A percentile compares a stretch with the other conserved stretches of the same genome.
phyloP scores from a whole-genome alignment of 345 rosid species.

The Brassica incana region DNA sequence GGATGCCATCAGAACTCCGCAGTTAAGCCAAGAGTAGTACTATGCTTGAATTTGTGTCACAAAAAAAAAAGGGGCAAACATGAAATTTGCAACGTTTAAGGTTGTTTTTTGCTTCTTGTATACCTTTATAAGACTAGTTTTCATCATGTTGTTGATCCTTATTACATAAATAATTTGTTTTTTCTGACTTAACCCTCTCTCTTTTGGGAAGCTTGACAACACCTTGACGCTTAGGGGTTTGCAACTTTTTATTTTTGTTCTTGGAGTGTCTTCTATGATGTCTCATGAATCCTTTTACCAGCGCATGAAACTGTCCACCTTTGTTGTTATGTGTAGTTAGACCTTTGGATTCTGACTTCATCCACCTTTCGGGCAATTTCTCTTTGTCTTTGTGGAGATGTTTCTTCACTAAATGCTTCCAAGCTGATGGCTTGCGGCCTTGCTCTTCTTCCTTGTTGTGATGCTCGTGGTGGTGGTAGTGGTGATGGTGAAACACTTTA shows the following conservation, averaged over 20 bases:
- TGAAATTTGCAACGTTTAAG: background rate
- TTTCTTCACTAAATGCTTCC: slow-evolving; percentile 44
- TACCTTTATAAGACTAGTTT: background rate
- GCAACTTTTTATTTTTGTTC: slow-evolving; percentile 41
- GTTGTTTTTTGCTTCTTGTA: background rate
- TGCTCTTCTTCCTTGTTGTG: slow-evolving; percentile 7
- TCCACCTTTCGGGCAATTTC: slow-evolving; percentile 20
- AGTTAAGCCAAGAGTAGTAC: background rate
- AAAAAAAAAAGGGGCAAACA: background rate
- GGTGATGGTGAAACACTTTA: slow-evolving; percentile 68
- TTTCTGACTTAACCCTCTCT: slow-evolving; percentile 44
- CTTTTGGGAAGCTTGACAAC: slow-evolving; percentile 43
- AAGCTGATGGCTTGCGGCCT: slow-evolving; percentile 32
- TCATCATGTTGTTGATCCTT: slow-evolving; percentile 1
- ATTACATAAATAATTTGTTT: background rate
- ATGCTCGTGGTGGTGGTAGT: slow-evolving; percentile 59
- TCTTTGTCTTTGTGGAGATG: slow-evolving; percentile 35
- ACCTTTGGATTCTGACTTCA: slow-evolving; percentile 27
- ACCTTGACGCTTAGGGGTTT: slow-evolving; percentile 36
- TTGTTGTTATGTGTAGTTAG: slow-evolving; percentile 34
- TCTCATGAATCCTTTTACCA: slow-evolving; percentile 53
- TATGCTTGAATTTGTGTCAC: background rate
- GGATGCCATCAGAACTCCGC: background rate
- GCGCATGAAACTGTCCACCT: slow-evolving; percentile 48
- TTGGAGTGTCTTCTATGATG: slow-evolving; percentile 51